Conservation (phyloP, 768 basidiomycete genomes). For the Mycena vitilis region DNA sequence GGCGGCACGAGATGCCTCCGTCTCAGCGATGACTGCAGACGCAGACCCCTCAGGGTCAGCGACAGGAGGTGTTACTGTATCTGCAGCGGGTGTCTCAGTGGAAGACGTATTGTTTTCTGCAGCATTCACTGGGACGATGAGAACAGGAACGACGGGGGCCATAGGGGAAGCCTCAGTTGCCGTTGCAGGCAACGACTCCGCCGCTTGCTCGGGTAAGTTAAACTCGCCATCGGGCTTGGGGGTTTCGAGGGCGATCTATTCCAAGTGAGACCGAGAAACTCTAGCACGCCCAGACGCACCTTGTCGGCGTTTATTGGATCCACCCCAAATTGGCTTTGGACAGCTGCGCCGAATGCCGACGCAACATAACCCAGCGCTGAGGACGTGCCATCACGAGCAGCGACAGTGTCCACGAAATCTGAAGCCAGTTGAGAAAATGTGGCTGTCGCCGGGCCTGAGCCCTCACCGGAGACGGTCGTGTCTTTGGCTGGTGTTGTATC, state of each 20-base stretch:
- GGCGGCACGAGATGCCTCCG: neutral
- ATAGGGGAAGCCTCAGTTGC: conserved; percentile 34
- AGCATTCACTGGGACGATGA: conserved; percentile 55
- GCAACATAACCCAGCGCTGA: conserved; percentile 53
- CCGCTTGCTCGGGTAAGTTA: conserved; percentile 13
- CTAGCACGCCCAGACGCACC: conserved; percentile 39
- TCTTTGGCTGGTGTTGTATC: conserved; percentile 7
- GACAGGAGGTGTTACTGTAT: neutral
- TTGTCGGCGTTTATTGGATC: conserved; percentile 53
- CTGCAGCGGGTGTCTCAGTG: neutral
- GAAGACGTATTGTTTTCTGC: conserved; percentile 48
- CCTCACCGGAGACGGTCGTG: conserved; percentile 33
- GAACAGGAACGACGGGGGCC: conserved; percentile 50
- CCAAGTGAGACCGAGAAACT: conserved; percentile 15
- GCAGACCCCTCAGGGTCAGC: neutral
- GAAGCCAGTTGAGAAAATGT: conserved; percentile 48
- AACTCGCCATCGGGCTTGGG: conserved; percentile 32
- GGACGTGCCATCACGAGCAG: conserved; percentile 51
- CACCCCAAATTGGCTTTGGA: conserved; percentile 51
- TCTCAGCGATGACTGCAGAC: neutral
- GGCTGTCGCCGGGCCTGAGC: conserved; percentile 24
- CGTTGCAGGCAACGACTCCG: conserved; percentile 17
- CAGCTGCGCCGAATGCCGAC: conserved; percentile 53
- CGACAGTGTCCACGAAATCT: conserved; percentile 52
- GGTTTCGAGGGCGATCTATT: conserved; percentile 35